These are phyloP conservation scores for Lentinula edodes DNA, from an alignment of 768 basidiomycete genomes.

Conservation along the genomic window DNA sequence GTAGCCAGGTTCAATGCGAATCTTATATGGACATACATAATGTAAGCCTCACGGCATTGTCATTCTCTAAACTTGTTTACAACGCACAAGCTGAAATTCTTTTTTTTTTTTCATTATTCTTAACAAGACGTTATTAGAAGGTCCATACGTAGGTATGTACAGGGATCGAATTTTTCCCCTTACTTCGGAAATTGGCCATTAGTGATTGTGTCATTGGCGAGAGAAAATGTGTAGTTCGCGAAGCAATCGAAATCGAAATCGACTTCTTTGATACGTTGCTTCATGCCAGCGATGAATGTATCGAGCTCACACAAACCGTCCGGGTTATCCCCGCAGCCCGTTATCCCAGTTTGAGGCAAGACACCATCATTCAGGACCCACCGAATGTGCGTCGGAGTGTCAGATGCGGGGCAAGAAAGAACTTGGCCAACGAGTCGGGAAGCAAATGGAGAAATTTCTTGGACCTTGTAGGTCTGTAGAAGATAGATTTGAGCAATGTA, in stretches of 20 bases:
- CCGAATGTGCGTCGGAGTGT: slow-evolving; percentile 43
- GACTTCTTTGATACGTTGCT: slow-evolving; percentile 47
- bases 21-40: too few species aligned
- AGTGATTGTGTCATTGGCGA: slow-evolving; percentile 30
- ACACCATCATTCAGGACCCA: slow-evolving; percentile 73
- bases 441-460: slow-evolving; percentile 28
- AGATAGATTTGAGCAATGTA: slow-evolving; percentile 15
- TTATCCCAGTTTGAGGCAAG: slow-evolving; percentile 60
- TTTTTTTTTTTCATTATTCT: too few species aligned
- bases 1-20: too few species aligned
- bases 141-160: neutral
- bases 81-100: too few species aligned
- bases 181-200: slow-evolving; percentile 25
- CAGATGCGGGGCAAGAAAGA: slow-evolving; percentile 29
- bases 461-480: slow-evolving; percentile 31
- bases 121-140: too few species aligned
- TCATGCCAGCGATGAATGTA: slow-evolving; percentile 54
- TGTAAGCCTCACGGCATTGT: too few species aligned
- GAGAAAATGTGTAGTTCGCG: slow-evolving; percentile 39
- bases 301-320: slow-evolving; percentile 60
- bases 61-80: too few species aligned
- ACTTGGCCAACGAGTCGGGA: slow-evolving; percentile 40
- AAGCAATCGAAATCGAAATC: slow-evolving; percentile 64
- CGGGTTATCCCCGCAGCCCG: slow-evolving; percentile 48
- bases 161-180: neutral